Percentiles rank a stretch among this genome's conserved stretches.
Conservation (phyloP, 2,329 filamentous ascomycete genomes). For the Setomelanomma holmii region DNA sequence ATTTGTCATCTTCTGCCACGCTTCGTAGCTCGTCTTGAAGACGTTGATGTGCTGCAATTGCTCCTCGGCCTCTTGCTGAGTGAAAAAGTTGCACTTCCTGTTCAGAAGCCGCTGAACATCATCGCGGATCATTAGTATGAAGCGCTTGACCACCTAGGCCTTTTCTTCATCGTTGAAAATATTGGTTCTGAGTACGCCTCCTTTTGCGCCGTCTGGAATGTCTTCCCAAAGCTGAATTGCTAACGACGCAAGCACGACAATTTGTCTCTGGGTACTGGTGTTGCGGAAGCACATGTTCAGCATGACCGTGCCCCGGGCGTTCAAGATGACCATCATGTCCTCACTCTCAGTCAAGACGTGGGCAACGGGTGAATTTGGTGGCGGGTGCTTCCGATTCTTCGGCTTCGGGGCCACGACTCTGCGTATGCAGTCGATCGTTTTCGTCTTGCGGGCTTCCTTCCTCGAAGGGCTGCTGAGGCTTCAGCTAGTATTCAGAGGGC, state of each 20-base stretch:
- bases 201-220: neutral
- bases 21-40: neutral
- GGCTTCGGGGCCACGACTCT: no score
- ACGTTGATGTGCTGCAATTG: neutral
- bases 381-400: no score
- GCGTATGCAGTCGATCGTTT: no score
- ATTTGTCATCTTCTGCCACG: constrained; percentile 3
- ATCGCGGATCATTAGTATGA: constrained; percentile 3
- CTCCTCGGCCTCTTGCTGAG: neutral
- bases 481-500: no score
- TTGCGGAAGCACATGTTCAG: constrained; percentile 5
- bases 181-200: neutral
- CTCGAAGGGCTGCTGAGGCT: neutral
- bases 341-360: constrained; percentile 1
- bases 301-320: constrained; percentile 5
- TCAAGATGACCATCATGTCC: constrained; percentile 5
- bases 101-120: neutral
- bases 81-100: neutral
- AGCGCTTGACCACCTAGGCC: neutral
- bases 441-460: neutral
- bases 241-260: constrained; percentile 1
- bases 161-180: neutral
- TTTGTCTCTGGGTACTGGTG: neutral
- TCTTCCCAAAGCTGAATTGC: neutral
- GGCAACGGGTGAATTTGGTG: no score